A percentile compares a stretch with the other conserved stretches of the same genome.
Evolutionary conservation across 371 early-diverging fungal species (phyloP).

Genomic region (Apophysomyces trapeziformis): DNA sequence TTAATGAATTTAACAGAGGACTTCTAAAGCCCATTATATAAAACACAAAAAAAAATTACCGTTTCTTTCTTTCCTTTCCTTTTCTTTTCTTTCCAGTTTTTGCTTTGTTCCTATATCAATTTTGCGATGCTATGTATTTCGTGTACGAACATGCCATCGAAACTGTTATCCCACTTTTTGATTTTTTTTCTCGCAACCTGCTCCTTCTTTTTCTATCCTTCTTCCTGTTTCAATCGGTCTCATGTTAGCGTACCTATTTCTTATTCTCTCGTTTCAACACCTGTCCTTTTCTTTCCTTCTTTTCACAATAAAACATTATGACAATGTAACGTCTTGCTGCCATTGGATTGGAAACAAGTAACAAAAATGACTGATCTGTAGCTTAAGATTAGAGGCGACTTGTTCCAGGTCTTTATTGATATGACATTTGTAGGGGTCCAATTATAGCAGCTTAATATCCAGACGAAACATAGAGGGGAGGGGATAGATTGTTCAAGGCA

Average conservation of each 20-base stretch:
- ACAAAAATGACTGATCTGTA: no score
- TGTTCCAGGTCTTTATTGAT: no score
- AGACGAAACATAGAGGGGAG: no score
- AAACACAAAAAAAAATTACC: not conserved
- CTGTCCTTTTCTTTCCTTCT: not conserved
- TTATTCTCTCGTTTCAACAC: not conserved
- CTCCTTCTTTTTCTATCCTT: not conserved
- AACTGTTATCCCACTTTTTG: not conserved
- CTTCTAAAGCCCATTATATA: slow-evolving; percentile 21
- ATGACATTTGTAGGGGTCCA: no score
- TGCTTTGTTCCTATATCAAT: not conserved
- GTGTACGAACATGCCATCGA: not conserved
- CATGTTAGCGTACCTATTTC: slow-evolving; percentile 4
- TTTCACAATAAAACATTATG: not conserved
- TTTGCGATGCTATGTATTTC: not conserved
- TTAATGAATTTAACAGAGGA: slow-evolving; percentile 38
- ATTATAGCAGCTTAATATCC: no score
- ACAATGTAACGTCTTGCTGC: no score
- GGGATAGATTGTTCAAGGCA: no score
- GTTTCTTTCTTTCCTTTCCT: slow-evolving; percentile 8
- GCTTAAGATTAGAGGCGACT: no score
- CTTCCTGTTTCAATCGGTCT: not conserved
- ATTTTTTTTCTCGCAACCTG: not conserved
- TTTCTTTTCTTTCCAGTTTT: not conserved
- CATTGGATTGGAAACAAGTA: not conserved